Conservation (phyloP, 768 basidiomycete species). For the Trametes villosa region DNA sequence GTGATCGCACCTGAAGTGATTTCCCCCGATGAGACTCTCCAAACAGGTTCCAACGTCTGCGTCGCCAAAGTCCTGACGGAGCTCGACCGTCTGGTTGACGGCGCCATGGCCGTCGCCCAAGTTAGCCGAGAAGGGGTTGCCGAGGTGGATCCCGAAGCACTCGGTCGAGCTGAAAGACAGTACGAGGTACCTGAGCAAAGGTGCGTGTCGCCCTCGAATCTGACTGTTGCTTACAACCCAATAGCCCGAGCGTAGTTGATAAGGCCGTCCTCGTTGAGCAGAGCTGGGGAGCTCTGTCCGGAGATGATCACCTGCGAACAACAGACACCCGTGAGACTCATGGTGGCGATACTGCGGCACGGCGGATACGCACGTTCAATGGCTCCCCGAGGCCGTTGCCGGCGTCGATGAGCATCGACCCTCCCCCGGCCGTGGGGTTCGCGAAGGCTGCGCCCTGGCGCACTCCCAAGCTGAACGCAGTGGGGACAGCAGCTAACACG, state of each 20-base stretch:
- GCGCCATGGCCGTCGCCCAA: conserved; percentile 53
- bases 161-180: conserved; percentile 47
- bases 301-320: conserved; percentile 61
- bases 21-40: conserved; percentile 50
- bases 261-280: conserved; percentile 59
- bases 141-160: conserved; percentile 43
- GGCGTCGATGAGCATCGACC: conserved; percentile 49
- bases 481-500: conserved; percentile 13
- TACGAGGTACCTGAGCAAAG: conserved; percentile 24
- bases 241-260: conserved; percentile 64
- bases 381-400: conserved; percentile 46
- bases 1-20: conserved; percentile 48
- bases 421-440: conserved; percentile 41
- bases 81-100: conserved; percentile 49
- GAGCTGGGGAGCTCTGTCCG: conserved; percentile 57
- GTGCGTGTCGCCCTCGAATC: not conserved
- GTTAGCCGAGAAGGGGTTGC: conserved; percentile 45
- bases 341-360: not conserved
- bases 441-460: conserved; percentile 35
- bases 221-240: conserved; percentile 53
- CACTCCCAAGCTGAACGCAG: not conserved
- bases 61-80: conserved; percentile 47
- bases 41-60: conserved; percentile 46
- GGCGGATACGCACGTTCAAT: conserved; percentile 42
- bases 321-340: not conserved